Base-by-base conservation (phyloP, 148 eudicot species). In the Heliamphora exappendiculata region DNA sequence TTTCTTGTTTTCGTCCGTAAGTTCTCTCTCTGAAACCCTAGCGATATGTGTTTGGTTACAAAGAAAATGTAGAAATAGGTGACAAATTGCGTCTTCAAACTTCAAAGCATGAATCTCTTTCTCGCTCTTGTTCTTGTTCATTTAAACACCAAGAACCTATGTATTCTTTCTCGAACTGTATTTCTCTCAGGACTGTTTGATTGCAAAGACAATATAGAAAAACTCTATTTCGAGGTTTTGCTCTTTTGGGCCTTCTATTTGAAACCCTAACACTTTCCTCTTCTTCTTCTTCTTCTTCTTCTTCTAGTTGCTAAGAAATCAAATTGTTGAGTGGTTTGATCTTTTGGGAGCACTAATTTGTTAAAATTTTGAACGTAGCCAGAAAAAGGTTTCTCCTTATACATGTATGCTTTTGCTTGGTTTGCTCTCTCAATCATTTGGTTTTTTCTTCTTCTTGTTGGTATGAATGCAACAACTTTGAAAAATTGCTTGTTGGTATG, bases 21-120 rank as follows among this genome's bases (percentile, higher is more conserved):
- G 76, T 57, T 41, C 33, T 29, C 64, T 72, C 13, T 53, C 31
- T 67, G 12, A 33, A 72, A 72, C 63, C 75, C 64, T 53, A 53
- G 41, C 22, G 11, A 6, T 9, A 22, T 66, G 8, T 47, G 11
- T 49, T 49, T 70, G 59, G 41, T 14, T 66, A 29, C 70, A 20
- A 19, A 66, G 47, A 66, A 60, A 64, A 28, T 10, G 57, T 31
- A 53, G 63, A 3, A 34, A 16, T 34, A 1, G 41, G 26, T 1
- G 58, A 45, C 37, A 70, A 31, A 28, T 68, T 45, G 70, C 17
- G 19, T n/a, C 1, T 45, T 22, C 24, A 1, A 44, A 42, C 51
- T 0, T 4, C 8, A 22, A 11, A 3, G 6, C 0, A 44, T 41
- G 28, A 53, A 14, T 68, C 5, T 9, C 6, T 7, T 49, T 8